Percentiles rank a stretch among this genome's conserved stretches.
phyloP scores from a whole-genome alignment of 129 eudicot species.

The Tagetes patula region DNA sequence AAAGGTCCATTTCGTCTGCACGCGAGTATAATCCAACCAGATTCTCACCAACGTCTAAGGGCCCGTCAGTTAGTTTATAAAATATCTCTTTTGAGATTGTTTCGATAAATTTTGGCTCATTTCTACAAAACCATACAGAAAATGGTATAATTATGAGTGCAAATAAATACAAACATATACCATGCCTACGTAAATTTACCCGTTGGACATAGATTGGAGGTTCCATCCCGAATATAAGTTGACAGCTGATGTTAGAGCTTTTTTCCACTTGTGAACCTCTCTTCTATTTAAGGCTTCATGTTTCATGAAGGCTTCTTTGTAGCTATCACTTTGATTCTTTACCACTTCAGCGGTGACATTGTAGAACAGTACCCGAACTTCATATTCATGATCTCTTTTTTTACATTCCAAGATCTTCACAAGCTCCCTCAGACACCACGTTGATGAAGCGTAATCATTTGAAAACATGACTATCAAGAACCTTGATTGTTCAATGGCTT shows the following conservation, averaged over 20 bases:
- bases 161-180: constrained; percentile 10
- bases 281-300: neutral
- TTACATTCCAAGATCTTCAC: constrained; percentile 3
- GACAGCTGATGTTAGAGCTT: neutral
- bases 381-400: neutral
- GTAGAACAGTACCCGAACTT: constrained; percentile 10
- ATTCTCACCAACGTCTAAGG: constrained; percentile 32
- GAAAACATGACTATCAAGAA: constrained; percentile 12
- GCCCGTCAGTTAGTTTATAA: constrained; percentile 26
- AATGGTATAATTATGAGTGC: neutral
- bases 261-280: neutral
- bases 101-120: constrained; percentile 34
- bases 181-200: neutral
- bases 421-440: constrained; percentile 5
- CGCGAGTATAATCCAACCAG: constrained; percentile 36
- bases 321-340: constrained; percentile 6
- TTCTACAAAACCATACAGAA: constrained; percentile 30
- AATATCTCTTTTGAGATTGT: constrained; percentile 36
- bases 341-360: constrained; percentile 2
- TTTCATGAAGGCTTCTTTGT: constrained; percentile 8
- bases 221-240: constrained; percentile 2
- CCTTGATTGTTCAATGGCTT: constrained; percentile 10
- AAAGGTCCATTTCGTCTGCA: constrained; percentile 30
- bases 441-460: constrained; percentile 5
- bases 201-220: constrained; percentile 6